phyloP scores from a whole-genome alignment of 352 stramenopile genomes.

The Pythium oligandrum region DNA sequence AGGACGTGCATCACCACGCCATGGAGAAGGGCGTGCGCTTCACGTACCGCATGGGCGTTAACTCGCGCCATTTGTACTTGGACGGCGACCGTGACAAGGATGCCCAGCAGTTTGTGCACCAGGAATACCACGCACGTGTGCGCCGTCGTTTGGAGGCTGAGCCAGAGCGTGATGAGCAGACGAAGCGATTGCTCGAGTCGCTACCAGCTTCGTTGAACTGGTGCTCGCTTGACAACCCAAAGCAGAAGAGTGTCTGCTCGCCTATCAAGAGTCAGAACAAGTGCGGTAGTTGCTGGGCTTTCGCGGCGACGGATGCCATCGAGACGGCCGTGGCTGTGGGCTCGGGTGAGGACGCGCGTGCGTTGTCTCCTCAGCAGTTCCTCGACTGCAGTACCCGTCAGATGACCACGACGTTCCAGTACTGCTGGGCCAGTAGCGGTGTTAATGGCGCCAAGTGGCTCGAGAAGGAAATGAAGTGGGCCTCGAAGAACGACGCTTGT shows the following conservation, averaged over 20 bases:
- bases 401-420: constrained; percentile 69
- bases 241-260: constrained; percentile 61
- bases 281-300: constrained; percentile 81
- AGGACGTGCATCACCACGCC: constrained; percentile 58
- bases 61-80: constrained; percentile 54
- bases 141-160: constrained; percentile 27
- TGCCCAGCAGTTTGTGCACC: constrained; percentile 47
- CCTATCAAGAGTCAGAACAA: constrained; percentile 75
- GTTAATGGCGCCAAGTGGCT: constrained; percentile 55
- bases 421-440: constrained; percentile 59
- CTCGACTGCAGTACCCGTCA: constrained; percentile 65
- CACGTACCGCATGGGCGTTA: constrained; percentile 63
- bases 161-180: constrained; percentile 4
- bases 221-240: constrained; percentile 67
- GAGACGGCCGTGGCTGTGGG: constrained; percentile 63
- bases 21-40: constrained; percentile 33
- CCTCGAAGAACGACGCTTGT: constrained; percentile 63
- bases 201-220: constrained; percentile 53
- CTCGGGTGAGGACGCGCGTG: constrained; percentile 30
- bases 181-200: constrained; percentile 9
- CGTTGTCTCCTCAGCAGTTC: constrained; percentile 78
- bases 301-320: constrained; percentile 71
- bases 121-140: constrained; percentile 40
- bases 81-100: constrained; percentile 34
- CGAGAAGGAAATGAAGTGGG: constrained; percentile 62